Base-by-base conservation (phyloP, 2,329 filamentous ascomycete species). In the Fusarium palustre region DNA sequence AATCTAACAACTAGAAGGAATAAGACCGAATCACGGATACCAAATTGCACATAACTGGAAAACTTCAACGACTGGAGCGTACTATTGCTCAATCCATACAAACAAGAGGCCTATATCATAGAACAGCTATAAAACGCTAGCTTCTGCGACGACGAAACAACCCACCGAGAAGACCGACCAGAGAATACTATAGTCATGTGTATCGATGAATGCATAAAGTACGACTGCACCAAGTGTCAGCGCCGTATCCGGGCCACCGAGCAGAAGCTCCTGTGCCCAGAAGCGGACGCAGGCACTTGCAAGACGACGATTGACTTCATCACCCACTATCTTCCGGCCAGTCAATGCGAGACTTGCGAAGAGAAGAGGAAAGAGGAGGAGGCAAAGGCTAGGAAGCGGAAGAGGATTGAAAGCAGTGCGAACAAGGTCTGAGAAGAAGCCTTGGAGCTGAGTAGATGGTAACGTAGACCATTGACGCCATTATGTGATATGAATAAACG, bases 191-290 rank as follows among this genome's bases (percentile, higher is more conserved):
- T 15, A 24, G 34, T 20, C n/a, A 69, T 70, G 66, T 70, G 66
- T 30, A 25, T 49, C 30, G 24, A 43, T 4, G 48, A 48, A 13
- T 55, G 38, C n/a, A 65, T 43, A 15, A 70, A 59, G 31, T 70
- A 59, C 48, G 66, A 69, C 54, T 69, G 66, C 33, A 54, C 49
- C 30, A 47, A 56, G 36, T 70, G 66, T 20, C 66, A 70, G 22
- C 49, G 62, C 43, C 57, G 53, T 53, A 48, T 69, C 28, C 18
- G 38, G 15, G 48, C 49, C 22, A 49, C 49, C 22, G 55, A 70
- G 49, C 52, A 53, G 39, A 55, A 46, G 22, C 25, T 36, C 7
- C 25, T 45, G 10, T 72, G 69, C 43, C 16, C 30, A 5, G 46
- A 30, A 7, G 46, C 31, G 10, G 53, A 15, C 15, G 36, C 30